phyloP scores from a whole-genome alignment of 1,284 basidiomycete genomes.

The Ceratobasidium sp. region DNA sequence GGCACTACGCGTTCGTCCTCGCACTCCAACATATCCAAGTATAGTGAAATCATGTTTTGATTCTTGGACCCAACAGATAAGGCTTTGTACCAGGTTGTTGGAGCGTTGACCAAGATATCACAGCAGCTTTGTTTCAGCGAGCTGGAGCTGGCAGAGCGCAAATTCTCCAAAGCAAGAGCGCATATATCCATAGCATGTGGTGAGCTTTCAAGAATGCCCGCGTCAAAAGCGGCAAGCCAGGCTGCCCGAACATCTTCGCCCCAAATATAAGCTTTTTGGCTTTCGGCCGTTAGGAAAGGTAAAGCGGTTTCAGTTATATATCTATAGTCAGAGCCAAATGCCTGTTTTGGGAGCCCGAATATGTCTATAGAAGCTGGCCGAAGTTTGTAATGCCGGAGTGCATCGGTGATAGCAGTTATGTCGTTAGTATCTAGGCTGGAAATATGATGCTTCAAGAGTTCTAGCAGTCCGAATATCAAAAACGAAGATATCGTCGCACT shows the following conservation, averaged over 20 bases:
- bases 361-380: background rate
- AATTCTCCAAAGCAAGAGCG: background rate
- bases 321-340: constrained; percentile 5
- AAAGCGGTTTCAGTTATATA: background rate
- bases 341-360: background rate
- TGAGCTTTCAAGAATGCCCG: background rate
- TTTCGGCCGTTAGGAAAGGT: background rate
- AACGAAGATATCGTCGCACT: background rate
- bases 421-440: background rate
- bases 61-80: background rate
- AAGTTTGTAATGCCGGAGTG: background rate
- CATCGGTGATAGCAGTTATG: background rate
- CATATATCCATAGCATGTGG: background rate
- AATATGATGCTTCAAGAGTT: background rate
- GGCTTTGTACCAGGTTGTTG: background rate
- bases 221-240: background rate
- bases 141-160: background rate
- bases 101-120: background rate
- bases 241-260: background rate
- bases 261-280: background rate
- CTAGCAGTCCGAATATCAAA: background rate
- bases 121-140: constrained; percentile 5
- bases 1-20: background rate
- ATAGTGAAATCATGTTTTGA: background rate
- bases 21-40: background rate